Conservation (phyloP, 352 stramenopile genomes). For the Phytophthora agathidicida region DNA sequence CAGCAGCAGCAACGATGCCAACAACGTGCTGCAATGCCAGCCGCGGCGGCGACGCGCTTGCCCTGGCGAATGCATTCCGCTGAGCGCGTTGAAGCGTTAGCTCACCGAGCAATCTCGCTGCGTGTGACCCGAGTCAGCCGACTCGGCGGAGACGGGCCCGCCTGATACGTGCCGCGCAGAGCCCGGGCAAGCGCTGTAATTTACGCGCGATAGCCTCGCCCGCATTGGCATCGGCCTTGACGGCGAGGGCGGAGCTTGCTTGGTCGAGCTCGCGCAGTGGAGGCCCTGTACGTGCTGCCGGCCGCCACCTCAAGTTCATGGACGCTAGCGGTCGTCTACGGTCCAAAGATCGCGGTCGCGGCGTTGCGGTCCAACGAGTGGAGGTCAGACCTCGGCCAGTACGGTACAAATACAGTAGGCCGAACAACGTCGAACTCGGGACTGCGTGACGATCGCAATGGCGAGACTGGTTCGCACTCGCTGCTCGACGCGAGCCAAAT, state of each 20-base stretch:
- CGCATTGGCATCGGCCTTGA: background rate
- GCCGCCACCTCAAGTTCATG: slow-evolving; percentile 3
- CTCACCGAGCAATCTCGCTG: slow-evolving; percentile 29
- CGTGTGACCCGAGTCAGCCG: slow-evolving; percentile 35
- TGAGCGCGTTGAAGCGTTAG: slow-evolving; percentile 29
- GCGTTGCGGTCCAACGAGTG: slow-evolving; percentile 8
- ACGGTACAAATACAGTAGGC: slow-evolving; percentile 27
- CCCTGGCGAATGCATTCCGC: slow-evolving; percentile 2
- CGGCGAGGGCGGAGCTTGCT: background rate
- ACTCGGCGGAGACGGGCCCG: slow-evolving; percentile 22
- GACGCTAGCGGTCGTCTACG: background rate
- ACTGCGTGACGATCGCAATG: slow-evolving; percentile 11
- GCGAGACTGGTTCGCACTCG: background rate
- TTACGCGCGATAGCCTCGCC: slow-evolving; percentile 15
- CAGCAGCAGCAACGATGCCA: too few species aligned
- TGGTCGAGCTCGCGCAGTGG: background rate
- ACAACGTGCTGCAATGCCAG: background rate
- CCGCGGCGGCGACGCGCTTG: background rate
- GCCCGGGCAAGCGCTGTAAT: slow-evolving; percentile 24
- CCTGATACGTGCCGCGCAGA: slow-evolving; percentile 43
- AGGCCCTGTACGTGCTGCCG: background rate
- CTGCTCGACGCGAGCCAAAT: background rate
- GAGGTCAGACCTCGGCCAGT: slow-evolving; percentile 4
- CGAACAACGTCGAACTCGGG: slow-evolving; percentile 2
- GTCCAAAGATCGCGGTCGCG: slow-evolving; percentile 4